These are phyloP conservation scores for Mycena epipterygia DNA, from an alignment of 768 basidiomycete genomes.

Conservation along the genomic window DNA sequence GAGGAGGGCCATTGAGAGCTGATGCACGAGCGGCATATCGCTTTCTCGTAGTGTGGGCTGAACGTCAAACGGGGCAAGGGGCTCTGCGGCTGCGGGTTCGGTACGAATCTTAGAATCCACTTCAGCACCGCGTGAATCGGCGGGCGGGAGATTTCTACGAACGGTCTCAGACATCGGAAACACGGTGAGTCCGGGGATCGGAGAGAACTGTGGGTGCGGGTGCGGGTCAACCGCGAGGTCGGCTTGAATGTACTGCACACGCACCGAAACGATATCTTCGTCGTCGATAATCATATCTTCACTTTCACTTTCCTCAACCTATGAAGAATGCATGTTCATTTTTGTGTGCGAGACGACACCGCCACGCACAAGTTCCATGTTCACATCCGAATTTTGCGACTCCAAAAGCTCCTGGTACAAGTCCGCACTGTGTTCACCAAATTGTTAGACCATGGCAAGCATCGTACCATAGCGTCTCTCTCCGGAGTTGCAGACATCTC, in stretches of 20 bases:
- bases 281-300: too few species aligned
- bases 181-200: constrained; percentile 12
- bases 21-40: constrained; percentile 23
- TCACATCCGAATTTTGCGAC: too few species aligned
- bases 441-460: background rate
- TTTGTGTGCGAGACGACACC: background rate
- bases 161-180: background rate
- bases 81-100: too few species aligned
- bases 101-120: background rate
- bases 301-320: background rate
- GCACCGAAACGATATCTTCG: background rate
- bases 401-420: background rate
- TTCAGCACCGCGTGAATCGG: background rate
- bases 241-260: background rate
- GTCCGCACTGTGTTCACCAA: background rate
- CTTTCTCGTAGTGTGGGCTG: background rate
- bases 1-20: constrained; percentile 43
- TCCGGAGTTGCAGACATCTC: background rate
- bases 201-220: constrained; percentile 4
- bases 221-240: background rate
- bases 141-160: background rate
- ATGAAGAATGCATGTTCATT: background rate
- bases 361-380: background rate
- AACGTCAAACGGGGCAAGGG: background rate
- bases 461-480: background rate